Conservation (phyloP, 495 filamentous ascomycete species). For the Penicillium desertorum region DNA sequence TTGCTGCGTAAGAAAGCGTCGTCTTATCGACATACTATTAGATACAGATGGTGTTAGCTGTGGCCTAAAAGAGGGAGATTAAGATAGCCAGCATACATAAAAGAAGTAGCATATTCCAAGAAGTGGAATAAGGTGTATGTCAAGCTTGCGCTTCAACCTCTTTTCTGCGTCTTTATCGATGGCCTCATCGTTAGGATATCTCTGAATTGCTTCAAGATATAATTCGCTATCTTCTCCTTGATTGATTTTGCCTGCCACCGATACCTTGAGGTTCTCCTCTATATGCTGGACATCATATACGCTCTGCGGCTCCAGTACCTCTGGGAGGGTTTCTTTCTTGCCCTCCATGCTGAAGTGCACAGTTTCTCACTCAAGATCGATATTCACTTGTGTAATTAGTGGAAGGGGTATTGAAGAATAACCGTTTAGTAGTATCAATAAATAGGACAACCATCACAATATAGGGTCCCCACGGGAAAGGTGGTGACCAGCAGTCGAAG, state of each 20-base stretch:
- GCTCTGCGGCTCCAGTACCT: background rate
- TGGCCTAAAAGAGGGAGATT: background rate
- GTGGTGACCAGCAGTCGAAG: background rate
- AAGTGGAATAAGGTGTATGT: background rate
- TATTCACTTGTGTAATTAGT: background rate
- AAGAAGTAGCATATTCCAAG: background rate
- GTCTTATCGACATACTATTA: slow-evolving; percentile 45
- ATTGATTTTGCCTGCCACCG: background rate
- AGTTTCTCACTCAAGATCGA: background rate
- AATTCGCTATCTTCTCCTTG: background rate
- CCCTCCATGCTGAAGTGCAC: background rate
- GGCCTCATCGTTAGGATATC: background rate
- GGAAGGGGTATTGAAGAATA: background rate
- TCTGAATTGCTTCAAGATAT: background rate
- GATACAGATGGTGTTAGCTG: background rate
- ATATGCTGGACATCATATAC: background rate
- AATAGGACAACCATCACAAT: background rate
- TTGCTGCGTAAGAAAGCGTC: slow-evolving; percentile 55
- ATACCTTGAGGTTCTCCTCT: background rate
- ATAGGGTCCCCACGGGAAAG: background rate
- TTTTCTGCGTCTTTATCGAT: background rate
- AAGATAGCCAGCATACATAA: background rate
- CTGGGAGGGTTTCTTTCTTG: background rate
- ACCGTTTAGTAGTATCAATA: background rate
- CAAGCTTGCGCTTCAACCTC: background rate